Evolutionary conservation across 2,329 filamentous ascomycete species (phyloP).

Genomic region (Xylaria sp.): DNA sequence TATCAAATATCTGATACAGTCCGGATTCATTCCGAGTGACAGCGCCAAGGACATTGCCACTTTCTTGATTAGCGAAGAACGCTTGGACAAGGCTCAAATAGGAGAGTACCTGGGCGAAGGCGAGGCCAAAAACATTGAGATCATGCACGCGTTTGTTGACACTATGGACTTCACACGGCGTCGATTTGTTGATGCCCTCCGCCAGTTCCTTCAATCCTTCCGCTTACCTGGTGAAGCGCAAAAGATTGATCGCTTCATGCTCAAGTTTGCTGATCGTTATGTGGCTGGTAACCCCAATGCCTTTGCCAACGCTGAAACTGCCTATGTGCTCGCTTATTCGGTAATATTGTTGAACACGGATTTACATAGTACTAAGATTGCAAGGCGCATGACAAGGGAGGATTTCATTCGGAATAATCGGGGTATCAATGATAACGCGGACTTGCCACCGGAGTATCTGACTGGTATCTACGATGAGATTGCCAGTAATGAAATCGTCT

Average conservation of each 20-base stretch:
- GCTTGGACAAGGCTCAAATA: conserved; percentile 89
- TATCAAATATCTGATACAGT: conserved; percentile 82
- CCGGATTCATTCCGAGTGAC: conserved; percentile 87
- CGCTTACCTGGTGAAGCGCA: conserved; percentile 94
- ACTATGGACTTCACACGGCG: conserved; percentile 92
- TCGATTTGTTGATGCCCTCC: conserved; percentile 90
- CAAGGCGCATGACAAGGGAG: conserved; percentile 88
- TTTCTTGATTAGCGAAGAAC: conserved; percentile 84
- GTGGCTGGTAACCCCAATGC: conserved; percentile 95
- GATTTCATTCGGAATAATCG: conserved; percentile 99
- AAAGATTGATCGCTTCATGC: conserved; percentile 99
- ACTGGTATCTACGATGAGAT: conserved; percentile 93
- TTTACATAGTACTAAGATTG: conserved; percentile 88
- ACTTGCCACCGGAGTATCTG: conserved; percentile 93
- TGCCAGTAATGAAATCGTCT: conserved; percentile 87
- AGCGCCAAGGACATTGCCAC: conserved; percentile 82
- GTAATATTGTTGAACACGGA: conserved; percentile 98
- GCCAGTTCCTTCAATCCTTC: conserved; percentile 94
- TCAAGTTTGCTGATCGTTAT: conserved; percentile 98
- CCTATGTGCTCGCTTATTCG: conserved; percentile 94
- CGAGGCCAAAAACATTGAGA: conserved; percentile 91
- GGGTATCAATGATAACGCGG: conserved; percentile 95
- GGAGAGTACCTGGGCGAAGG: conserved; percentile 96
- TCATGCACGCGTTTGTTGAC: conserved; percentile 98
- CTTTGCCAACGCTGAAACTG: conserved; percentile 97